Percentiles rank a stretch among this genome's conserved stretches.
These are phyloP conservation scores for Aureobasidium pullulans DNA, from an alignment of 2,329 filamentous ascomycete species.

Conservation along the genomic window DNA sequence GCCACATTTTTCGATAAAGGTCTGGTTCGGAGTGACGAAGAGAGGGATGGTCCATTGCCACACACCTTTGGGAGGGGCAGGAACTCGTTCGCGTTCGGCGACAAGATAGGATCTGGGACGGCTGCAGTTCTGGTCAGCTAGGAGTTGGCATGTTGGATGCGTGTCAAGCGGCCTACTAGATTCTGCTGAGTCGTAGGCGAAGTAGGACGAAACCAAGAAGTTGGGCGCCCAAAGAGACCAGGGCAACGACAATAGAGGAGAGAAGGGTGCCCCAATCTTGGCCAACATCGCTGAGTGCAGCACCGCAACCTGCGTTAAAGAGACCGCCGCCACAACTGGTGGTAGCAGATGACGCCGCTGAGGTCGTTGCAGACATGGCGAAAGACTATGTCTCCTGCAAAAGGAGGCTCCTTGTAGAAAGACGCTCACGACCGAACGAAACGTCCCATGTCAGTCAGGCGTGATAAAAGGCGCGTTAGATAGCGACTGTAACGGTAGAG, in stretches of 20 bases:
- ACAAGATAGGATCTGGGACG: slow-evolving; percentile 82
- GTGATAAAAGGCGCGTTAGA: not conserved
- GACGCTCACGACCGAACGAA: not conserved
- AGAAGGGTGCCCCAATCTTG: slow-evolving; percentile 30
- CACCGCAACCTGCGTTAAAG: slow-evolving; percentile 2
- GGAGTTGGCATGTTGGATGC: not conserved
- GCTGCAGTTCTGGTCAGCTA: slow-evolving; percentile 25
- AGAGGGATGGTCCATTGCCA: slow-evolving; percentile 48
- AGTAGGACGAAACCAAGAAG: slow-evolving; percentile 67
- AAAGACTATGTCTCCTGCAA: not conserved
- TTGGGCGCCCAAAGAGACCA: slow-evolving; percentile 34
- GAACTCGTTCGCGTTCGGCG: slow-evolving; percentile 73
- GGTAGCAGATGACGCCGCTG: not conserved
- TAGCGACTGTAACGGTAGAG: not conserved
- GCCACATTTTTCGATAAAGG: slow-evolving; percentile 91
- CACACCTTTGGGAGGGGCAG: slow-evolving; percentile 57
- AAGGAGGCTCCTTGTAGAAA: not conserved
- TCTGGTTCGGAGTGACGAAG: slow-evolving; percentile 65
- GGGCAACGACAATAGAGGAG: slow-evolving; percentile 29
- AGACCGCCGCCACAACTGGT: not conserved
- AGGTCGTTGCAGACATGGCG: not conserved
- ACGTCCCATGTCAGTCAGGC: not conserved
- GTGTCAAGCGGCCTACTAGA: slow-evolving; percentile 45
- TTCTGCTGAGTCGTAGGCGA: slow-evolving; percentile 69
- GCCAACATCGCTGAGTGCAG: not conserved